A percentile compares a stretch with the other conserved stretches of the same genome.
phyloP scores from a whole-genome alignment of 2,329 filamentous ascomycete genomes.

The Endoconidiophora polonica region DNA sequence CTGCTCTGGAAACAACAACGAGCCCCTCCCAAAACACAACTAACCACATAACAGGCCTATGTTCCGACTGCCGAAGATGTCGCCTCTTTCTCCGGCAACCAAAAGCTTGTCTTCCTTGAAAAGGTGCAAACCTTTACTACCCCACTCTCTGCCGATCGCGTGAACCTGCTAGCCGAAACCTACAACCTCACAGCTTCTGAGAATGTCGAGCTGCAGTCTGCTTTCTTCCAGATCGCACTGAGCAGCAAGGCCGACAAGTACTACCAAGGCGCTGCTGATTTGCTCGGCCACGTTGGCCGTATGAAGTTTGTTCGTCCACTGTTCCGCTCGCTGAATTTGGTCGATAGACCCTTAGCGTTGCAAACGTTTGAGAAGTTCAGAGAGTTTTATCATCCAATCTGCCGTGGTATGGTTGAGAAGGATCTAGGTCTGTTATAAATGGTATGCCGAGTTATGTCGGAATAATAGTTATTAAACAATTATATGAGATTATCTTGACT shows the following conservation, averaged over 20 bases:
- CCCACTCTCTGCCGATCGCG: slow-evolving; percentile 46
- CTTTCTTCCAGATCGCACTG: slow-evolving; percentile 68
- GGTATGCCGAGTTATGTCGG: background rate
- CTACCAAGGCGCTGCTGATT: slow-evolving; percentile 53
- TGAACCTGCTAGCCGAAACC: slow-evolving; percentile 53
- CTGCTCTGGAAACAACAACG: background rate
- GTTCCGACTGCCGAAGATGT: slow-evolving; percentile 53
- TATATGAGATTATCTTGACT: background rate
- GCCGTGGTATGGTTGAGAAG: slow-evolving; percentile 71
- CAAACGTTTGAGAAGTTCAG: slow-evolving; percentile 73
- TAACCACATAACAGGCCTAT: slow-evolving; percentile 29
- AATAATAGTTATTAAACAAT: background rate
- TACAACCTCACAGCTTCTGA: slow-evolving; percentile 61
- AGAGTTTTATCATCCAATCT: slow-evolving; percentile 94
- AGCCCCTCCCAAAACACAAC: background rate
- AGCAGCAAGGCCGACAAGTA: slow-evolving; percentile 52
- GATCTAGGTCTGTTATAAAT: slow-evolving; percentile 32
- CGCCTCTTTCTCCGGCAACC: slow-evolving; percentile 61
- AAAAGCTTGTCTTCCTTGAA: slow-evolving; percentile 83
- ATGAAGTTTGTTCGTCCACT: slow-evolving; percentile 96
- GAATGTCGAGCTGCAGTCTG: slow-evolving; percentile 72
- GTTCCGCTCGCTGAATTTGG: slow-evolving; percentile 57
- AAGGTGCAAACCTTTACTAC: slow-evolving; percentile 50
- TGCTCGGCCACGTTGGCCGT: slow-evolving; percentile 68
- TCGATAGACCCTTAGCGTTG: slow-evolving; percentile 58